Base-by-base conservation (phyloP, 1,139 yeast species). In the Sporopachydermia cereana region DNA sequence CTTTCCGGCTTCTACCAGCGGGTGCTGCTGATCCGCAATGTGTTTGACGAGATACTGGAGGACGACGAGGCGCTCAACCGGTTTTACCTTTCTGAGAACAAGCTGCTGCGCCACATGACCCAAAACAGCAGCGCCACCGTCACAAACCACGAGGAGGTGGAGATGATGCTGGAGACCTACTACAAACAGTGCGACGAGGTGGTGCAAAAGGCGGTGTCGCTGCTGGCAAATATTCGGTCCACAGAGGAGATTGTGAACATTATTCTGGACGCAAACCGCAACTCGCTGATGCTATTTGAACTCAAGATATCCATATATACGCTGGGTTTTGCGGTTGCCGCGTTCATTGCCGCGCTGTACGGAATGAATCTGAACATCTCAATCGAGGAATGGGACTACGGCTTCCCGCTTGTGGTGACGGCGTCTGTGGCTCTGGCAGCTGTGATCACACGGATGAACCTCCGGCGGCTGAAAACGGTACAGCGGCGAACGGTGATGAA, bases 231-330 rank as follows among this genome's bases (percentile, higher is more conserved):
- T 61, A 91, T 93, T 54, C 77, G 81, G 51, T 86, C 94, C 16
- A 91, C 99, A 0, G 98, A 93, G 58, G 99, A 93, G 59, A 88
- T 93, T 56, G 93, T 88, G 49, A 93, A 93, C 60, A 91, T 93
- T 55, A 86, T 93, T 48, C 66, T 93, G 46, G 99, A 93, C 62
- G 88, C 98, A 1, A 91, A 89, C 59, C 78, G 99, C 63, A 93
- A 93, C 62, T 81, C 95, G 3, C 70, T 91, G 50, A 89, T 91
- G 96, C 69, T 91, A 47, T 77, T 84, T 54, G 96, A 91, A 54
- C 66, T 91, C 52, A 80, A 84, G 55, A 77, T 89, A 36, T 79
- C 96, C 0, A 83, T 91, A 31, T 86, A 86, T 50, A 84, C 97
- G 0, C 63, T 91, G 41, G 95, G 95, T 0, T 72, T 80, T 52